A percentile compares a stretch with the other conserved stretches of the same genome.
phyloP scores from a whole-genome alignment of 2,329 filamentous ascomycete genomes.

The Cladosporium cucumerinum region DNA sequence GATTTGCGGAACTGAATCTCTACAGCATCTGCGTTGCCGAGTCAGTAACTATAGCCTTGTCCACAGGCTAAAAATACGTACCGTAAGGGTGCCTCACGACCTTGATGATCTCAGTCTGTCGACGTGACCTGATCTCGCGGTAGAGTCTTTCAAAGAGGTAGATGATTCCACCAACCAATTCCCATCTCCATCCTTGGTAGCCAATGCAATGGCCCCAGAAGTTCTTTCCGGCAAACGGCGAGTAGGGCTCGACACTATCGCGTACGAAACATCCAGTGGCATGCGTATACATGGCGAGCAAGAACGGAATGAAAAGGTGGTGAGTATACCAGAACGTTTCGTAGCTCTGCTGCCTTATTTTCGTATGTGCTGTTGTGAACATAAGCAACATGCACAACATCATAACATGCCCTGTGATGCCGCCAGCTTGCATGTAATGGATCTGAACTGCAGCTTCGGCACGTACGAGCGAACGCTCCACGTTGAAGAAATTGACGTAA shows the following conservation, averaged over 20 bases:
- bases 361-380: conserved; percentile 90
- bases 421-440: conserved; percentile 83
- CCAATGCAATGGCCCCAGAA: conserved; percentile 95
- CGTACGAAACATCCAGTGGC: conserved; percentile 95
- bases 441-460: conserved; percentile 80
- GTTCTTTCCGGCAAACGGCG: conserved; percentile 74
- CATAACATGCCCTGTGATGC: conserved; percentile 96
- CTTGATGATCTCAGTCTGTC: conserved; percentile 84
- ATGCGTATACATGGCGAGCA: conserved; percentile 92
- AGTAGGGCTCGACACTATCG: conserved; percentile 67
- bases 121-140: conserved; percentile 80
- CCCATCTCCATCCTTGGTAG: conserved; percentile 97
- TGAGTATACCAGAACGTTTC: conserved; percentile 99
- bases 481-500: conserved; percentile 98
- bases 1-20: conserved; percentile 97
- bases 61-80: too few relatives aligned
- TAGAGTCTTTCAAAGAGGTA: conserved; percentile 88
- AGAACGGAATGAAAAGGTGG: conserved; percentile 95
- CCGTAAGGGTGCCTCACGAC: conserved; percentile 94
- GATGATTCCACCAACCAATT: conserved; percentile 77
- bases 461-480: conserved; percentile 80
- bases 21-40: conserved; percentile 65
- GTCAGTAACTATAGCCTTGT: too few relatives aligned
- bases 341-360: conserved; percentile 93
- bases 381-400: conserved; percentile 98